A percentile compares a stretch with the other conserved stretches of the same genome.
phyloP scores from a whole-genome alignment of 495 filamentous ascomycete genomes.

The Lichina pygmaea region DNA sequence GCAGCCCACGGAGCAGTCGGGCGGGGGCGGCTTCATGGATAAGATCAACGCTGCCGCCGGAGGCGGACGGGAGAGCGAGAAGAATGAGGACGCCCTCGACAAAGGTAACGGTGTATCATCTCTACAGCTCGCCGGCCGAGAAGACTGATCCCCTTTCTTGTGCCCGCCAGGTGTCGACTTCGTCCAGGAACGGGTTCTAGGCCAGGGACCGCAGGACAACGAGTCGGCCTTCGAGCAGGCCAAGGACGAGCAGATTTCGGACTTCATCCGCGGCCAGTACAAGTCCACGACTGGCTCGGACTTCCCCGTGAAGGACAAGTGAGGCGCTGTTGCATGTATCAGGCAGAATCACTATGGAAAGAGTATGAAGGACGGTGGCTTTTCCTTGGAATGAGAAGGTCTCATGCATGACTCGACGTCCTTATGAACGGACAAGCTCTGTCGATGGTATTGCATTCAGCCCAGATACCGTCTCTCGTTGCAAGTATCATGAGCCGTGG shows the following conservation, averaged over 20 bases:
- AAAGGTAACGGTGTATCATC: constrained; percentile 20
- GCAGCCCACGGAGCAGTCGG: constrained; percentile 2
- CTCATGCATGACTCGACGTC: too few relatives aligned
- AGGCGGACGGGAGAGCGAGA: constrained; percentile 2
- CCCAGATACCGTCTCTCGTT: too few relatives aligned
- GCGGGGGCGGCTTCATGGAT: constrained; percentile 16
- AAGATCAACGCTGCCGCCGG: constrained; percentile 5
- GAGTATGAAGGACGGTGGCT: too few relatives aligned
- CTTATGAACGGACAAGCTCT: too few relatives aligned
- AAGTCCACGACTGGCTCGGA: constrained; percentile 32
- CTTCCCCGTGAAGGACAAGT: constrained; percentile 34
- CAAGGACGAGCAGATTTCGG: constrained; percentile 41
- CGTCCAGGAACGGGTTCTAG: constrained; percentile 38
- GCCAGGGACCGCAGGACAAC: constrained; percentile 36
- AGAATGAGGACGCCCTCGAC: constrained; percentile 22
- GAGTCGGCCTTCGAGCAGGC: constrained; percentile 46
- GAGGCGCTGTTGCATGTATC: too few relatives aligned
- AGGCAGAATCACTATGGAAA: too few relatives aligned
- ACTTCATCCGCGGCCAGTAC: constrained; percentile 34
- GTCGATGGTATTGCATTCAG: too few relatives aligned
- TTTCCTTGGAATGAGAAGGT: too few relatives aligned
- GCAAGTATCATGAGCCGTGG: too few relatives aligned
- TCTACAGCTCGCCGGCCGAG: not conserved
- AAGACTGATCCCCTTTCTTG: not conserved
- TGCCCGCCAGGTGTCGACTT: constrained; percentile 29